Evolutionary conservation across 2,329 filamentous ascomycete species (phyloP).

Genomic region (Apiospora hydei): DNA sequence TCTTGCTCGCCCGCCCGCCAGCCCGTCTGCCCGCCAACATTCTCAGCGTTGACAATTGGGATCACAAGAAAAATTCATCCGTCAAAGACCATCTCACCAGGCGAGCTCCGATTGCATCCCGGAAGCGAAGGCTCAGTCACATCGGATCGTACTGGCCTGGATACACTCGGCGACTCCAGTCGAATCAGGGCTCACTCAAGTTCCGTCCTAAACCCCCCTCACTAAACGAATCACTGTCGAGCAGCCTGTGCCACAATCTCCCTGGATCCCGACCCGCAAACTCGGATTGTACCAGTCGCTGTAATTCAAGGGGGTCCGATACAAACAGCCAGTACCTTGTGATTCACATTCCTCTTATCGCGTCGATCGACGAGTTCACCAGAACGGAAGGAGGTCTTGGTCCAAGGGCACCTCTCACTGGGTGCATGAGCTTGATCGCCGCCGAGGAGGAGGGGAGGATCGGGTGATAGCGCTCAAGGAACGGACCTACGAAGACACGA

Average conservation of each 20-base stretch:
- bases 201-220: slow-evolving; percentile 13
- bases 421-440: slow-evolving; percentile 10
- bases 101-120: not conserved
- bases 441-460: slow-evolving; percentile 17
- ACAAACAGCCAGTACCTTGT: slow-evolving; percentile 1
- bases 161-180: slow-evolving; percentile 5
- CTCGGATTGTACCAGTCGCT: slow-evolving; percentile 11
- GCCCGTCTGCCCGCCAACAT: not conserved
- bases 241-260: slow-evolving; percentile 13
- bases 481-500: not conserved
- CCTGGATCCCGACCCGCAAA: slow-evolving; percentile 20
- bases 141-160: slow-evolving; percentile 11
- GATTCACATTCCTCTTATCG: slow-evolving; percentile 15
- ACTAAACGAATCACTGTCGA: slow-evolving; percentile 19
- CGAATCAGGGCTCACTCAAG: slow-evolving; percentile 8
- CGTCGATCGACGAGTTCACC: slow-evolving; percentile 1
- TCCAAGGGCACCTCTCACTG: not conserved
- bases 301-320: not conserved
- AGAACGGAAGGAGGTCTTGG: slow-evolving; percentile 19
- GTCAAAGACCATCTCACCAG: slow-evolving; percentile 9
- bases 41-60: not conserved
- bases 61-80: not conserved
- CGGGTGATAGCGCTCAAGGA: slow-evolving; percentile 22
- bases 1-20: not conserved
- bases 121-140: not conserved